Evolutionary conservation across 192 early-diverging fungal genomes (phyloP).

Genomic region (Chytriomyces sp.): DNA sequence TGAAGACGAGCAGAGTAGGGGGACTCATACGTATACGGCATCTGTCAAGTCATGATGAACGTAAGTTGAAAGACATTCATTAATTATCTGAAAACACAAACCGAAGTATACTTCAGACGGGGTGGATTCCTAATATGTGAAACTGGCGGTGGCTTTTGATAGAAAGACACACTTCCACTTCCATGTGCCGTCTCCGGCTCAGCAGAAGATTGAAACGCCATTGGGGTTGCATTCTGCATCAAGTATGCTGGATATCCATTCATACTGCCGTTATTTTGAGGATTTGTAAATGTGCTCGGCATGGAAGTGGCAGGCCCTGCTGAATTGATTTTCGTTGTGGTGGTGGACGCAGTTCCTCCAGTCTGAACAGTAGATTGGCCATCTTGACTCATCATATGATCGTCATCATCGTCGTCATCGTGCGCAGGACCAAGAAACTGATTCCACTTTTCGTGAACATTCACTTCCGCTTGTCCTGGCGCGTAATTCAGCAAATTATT

Average conservation of each 20-base stretch:
- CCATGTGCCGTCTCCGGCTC: not conserved
- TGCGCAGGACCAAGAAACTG: not conserved
- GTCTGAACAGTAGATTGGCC: not conserved
- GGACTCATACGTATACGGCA: slow-evolving; percentile 13
- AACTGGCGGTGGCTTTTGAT: not conserved
- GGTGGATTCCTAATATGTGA: not conserved
- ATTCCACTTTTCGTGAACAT: slow-evolving; percentile 19
- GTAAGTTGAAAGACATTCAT: not conserved
- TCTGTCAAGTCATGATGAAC: not conserved
- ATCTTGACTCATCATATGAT: not conserved
- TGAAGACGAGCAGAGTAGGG: slow-evolving; percentile 23
- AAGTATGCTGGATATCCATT: not conserved
- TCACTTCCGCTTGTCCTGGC: not conserved
- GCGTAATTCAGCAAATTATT: not conserved
- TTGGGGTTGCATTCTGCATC: not conserved
- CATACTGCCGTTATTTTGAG: not conserved
- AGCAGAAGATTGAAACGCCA: not conserved
- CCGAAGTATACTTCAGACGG: slow-evolving; percentile 20
- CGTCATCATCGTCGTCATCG: slow-evolving; percentile 25
- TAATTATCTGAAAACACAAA: not conserved
- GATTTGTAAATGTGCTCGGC: not conserved
- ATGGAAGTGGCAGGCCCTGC: not conserved
- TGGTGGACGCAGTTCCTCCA: not conserved
- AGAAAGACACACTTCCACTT: not conserved
- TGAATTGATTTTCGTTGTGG: not conserved